phyloP scores from a whole-genome alignment of 164 flowering plant genomes.

The Aristolochia californica region DNA sequence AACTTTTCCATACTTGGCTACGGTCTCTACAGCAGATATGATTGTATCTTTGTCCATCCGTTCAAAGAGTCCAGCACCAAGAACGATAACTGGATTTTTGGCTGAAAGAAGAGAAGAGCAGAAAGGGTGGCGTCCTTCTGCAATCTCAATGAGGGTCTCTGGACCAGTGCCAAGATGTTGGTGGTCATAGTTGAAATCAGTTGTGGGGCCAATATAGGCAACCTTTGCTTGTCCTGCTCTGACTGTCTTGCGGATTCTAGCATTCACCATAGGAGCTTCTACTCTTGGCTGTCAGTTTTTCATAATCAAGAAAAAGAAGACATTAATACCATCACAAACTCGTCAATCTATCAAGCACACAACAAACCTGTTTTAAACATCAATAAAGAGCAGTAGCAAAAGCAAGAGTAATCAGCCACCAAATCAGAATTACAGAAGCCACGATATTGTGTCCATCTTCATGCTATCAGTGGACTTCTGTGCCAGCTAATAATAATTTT shows the following conservation, averaged over 20 bases:
- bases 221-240: slow-evolving; percentile 80
- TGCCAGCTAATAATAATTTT: no score
- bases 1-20: slow-evolving; percentile 49
- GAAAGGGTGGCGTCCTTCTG: slow-evolving; percentile 82
- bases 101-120: slow-evolving; percentile 53
- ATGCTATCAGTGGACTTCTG: no score
- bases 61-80: slow-evolving; percentile 84
- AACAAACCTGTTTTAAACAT: no score
- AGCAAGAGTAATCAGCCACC: no score
- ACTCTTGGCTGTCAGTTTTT: slow-evolving; percentile 72
- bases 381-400: no score
- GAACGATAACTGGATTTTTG: slow-evolving; percentile 77
- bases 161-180: slow-evolving; percentile 89
- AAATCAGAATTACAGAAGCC: no score
- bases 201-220: slow-evolving; percentile 77
- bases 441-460: no score
- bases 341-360: no score
- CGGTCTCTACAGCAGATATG: slow-evolving; percentile 56
- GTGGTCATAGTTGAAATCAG: slow-evolving; percentile 80
- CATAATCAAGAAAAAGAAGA: not conserved
- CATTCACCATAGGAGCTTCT: slow-evolving; percentile 99
- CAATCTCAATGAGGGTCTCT: slow-evolving; percentile 66
- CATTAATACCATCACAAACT: not conserved
- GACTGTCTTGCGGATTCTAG: slow-evolving; percentile 86
- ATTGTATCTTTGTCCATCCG: slow-evolving; percentile 73